These are phyloP conservation scores for Lumnitzera littorea DNA, from an alignment of 345 rosid genomes.

Conservation along the genomic window DNA sequence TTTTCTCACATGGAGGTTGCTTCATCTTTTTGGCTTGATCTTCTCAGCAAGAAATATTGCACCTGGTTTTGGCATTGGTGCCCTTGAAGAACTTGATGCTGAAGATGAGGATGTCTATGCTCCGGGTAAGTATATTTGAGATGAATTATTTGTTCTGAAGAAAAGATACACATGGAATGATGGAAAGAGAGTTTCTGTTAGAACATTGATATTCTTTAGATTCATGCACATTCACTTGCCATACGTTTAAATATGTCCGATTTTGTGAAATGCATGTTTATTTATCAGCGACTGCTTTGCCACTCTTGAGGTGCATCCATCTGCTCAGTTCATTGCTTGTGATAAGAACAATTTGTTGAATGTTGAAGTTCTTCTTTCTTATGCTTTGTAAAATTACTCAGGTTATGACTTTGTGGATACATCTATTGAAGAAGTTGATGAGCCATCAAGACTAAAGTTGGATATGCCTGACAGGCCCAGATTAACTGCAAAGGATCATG, in stretches of 20 bases:
- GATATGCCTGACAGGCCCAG: constrained; percentile 35
- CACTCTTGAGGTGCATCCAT: too few species aligned
- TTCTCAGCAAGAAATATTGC: constrained; percentile 84
- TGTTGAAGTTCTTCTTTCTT: background rate
- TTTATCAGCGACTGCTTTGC: too few species aligned
- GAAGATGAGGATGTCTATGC: constrained; percentile 96
- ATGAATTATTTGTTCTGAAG: background rate
- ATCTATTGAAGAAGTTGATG: constrained; percentile 67
- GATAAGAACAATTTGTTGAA: too few species aligned
- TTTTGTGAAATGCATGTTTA: too few species aligned
- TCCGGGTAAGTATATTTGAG: constrained; percentile 37
- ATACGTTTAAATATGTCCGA: too few species aligned
- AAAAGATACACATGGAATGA: constrained; percentile 2
- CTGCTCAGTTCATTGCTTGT: too few species aligned
- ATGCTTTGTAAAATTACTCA: constrained; percentile 18
- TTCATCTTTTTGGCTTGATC: constrained; percentile 11
- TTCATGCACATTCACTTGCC: too few species aligned
- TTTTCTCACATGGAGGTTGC: background rate
- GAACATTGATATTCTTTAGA: too few species aligned
- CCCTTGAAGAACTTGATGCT: constrained; percentile 88
- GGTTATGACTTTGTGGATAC: constrained; percentile 69
- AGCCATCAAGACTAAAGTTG: constrained; percentile 39
- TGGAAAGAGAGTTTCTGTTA: background rate
- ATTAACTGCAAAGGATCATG: constrained; percentile 54
- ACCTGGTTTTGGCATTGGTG: constrained; percentile 99